Evolutionary conservation across 495 filamentous ascomycete species (phyloP).

Genomic region (Thermochaetoides thermophila): DNA sequence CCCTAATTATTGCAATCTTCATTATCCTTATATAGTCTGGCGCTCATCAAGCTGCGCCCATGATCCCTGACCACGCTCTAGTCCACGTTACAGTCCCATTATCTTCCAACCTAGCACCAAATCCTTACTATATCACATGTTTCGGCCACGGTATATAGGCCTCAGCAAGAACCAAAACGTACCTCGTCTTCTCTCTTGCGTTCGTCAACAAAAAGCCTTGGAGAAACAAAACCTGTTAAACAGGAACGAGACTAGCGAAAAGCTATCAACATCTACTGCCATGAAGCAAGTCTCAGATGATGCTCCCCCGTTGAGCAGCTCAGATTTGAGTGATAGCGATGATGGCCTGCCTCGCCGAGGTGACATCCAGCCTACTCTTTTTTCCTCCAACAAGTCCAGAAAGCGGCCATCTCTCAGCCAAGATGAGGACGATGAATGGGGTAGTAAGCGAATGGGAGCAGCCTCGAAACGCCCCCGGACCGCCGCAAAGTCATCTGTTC

Average conservation of each 20-base stretch:
- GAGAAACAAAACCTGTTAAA: too few species aligned
- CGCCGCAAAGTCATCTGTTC: too few species aligned
- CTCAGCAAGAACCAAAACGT: slow-evolving; percentile 5
- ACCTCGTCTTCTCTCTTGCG: not conserved
- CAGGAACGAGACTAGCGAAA: too few species aligned
- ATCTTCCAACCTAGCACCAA: too few species aligned
- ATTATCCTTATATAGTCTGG: too few species aligned
- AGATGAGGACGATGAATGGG: not conserved
- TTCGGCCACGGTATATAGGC: slow-evolving; percentile 1
- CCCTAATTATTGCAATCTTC: not conserved
- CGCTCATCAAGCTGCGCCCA: too few species aligned
- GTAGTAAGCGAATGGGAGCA: not conserved
- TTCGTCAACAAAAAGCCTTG: too few species aligned
- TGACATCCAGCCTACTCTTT: slow-evolving; percentile 1
- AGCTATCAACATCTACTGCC: not conserved
- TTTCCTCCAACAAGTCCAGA: not conserved
- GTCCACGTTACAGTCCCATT: too few species aligned
- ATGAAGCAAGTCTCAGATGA: slow-evolving; percentile 1
- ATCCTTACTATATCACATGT: too few species aligned
- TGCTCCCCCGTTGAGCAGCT: slow-evolving; percentile 9
- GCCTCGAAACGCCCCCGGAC: not conserved
- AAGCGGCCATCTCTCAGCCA: not conserved
- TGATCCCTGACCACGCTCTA: too few species aligned
- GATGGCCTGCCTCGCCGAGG: slow-evolving; percentile 1
- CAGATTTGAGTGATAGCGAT: slow-evolving; percentile 1